Evolutionary conservation across 371 early-diverging fungal species (phyloP).

Genomic region (Mucor piriformis): DNA sequence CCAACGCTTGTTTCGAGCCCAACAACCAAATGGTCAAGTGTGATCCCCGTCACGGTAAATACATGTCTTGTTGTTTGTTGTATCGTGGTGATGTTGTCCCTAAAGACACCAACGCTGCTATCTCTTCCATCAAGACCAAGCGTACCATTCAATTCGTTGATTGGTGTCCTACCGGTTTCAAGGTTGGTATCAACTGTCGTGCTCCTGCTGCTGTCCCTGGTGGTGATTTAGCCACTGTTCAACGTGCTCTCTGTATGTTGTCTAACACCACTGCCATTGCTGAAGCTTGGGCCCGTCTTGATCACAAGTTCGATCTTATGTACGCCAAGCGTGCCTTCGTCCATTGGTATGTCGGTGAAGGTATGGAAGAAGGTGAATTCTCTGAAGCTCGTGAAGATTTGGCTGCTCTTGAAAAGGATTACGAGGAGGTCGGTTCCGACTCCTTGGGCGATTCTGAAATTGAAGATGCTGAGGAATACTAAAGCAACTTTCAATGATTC

Average conservation of each 20-base stretch:
- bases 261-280: constrained; percentile 95
- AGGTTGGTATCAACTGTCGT: constrained; percentile 93
- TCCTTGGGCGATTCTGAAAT: constrained; percentile 60
- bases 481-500: constrained; percentile 1
- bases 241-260: constrained; percentile 93
- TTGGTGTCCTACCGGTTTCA: constrained; percentile 98
- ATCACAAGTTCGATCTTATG: constrained; percentile 95
- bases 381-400: constrained; percentile 99
- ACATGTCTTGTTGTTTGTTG: constrained; percentile 93
- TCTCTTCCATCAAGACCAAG: constrained; percentile 87
- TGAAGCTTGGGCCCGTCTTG: constrained; percentile 93
- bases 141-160: constrained; percentile 94
- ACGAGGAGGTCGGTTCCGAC: constrained; percentile 95
- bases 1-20: constrained; percentile 92
- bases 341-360: constrained; percentile 98
- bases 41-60: constrained; percentile 92
- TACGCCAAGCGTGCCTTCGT: constrained; percentile 97
- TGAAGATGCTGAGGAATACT: constrained; percentile 60
- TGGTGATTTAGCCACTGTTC: constrained; percentile 86
- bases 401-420: constrained; percentile 98
- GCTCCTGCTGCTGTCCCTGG: constrained; percentile 88
- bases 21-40: constrained; percentile 97
- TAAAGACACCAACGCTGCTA: constrained; percentile 88
- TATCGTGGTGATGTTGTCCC: constrained; percentile 93
- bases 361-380: constrained; percentile 93